A percentile compares a stretch with the other conserved stretches of the same genome.
These are phyloP conservation scores for Nicotiana tomentosiformis DNA, from an alignment of 257 asterid genomes.

Conservation along the genomic window DNA sequence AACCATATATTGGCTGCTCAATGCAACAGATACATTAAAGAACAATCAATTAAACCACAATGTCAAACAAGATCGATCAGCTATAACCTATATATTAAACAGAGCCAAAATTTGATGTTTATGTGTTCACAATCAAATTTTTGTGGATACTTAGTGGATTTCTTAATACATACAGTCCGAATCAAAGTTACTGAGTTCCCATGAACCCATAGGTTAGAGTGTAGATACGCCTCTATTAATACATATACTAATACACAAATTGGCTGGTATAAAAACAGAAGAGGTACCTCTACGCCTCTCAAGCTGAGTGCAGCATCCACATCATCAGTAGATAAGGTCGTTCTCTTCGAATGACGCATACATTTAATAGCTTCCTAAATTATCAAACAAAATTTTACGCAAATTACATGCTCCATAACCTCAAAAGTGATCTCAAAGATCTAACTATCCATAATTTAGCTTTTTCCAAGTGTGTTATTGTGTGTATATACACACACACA, in stretches of 20 bases:
- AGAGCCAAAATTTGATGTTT: too few species aligned
- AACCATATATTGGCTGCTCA: constrained; percentile 82
- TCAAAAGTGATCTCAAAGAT: too few species aligned
- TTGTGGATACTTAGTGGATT: too few species aligned
- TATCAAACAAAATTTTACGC: neutral
- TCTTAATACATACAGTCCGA: too few species aligned
- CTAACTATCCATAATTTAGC: too few species aligned
- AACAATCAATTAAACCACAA: neutral
- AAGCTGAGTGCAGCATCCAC: constrained; percentile 88
- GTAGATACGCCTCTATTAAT: too few species aligned
- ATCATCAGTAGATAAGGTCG: constrained; percentile 76
- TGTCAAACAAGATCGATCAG: neutral
- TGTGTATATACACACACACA: too few species aligned
- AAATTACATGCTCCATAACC: neutral
- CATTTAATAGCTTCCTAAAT: constrained; percentile 90
- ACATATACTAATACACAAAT: neutral
- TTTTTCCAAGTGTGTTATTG: too few species aligned
- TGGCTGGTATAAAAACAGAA: neutral
- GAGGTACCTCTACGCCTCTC: constrained; percentile 75
- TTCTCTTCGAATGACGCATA: constrained; percentile 93
- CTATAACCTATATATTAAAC: neutral
- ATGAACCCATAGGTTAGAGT: too few species aligned
- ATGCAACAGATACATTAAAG: neutral
- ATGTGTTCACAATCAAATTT: too few species aligned
- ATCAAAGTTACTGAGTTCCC: too few species aligned